Evolutionary conservation across 192 early-diverging fungal genomes (phyloP), one percentile per base, ranked within the genome.

Genomic region (Irineochytrium annulatum): DNA sequence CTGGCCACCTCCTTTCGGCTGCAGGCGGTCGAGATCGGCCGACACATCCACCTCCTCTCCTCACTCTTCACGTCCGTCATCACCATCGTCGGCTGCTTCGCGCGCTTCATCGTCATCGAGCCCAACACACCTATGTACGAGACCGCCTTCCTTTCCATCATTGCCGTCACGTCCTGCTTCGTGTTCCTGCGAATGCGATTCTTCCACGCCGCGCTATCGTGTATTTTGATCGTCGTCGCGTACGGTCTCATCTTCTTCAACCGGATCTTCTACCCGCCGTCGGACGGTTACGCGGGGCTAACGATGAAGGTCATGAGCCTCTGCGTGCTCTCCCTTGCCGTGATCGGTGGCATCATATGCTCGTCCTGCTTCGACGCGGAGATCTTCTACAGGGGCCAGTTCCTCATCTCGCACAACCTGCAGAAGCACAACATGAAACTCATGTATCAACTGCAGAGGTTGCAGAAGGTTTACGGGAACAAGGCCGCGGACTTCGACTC

Each of bases 401-500:
- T 75, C 48, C 43, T 67, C 19, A 53, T 56, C 22, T 59, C 73
- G 28, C 55, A 70, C 41, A 51, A 45, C 17, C n/a, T 77, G 65
- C 56, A 69, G 16, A 66, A 67, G 59, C 55, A 56, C 46, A 78
- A 78, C 43, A 66, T 65, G 14, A 78, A 78, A 44, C 55, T 78
- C 30, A 72, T 59, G 31, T 67, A 73, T 54, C 77, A 79, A 62
- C 68, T 79, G 8, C 63, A 66, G 41, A 57, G 52, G n/a, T 56
- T 79, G 20, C 70, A 71, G 49, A 79, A 76, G 45, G 57, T 59
- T 1, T 79, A 71, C 59, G 65, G 60, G 6, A 55, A 67, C 32
- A 75, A 77, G 52, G 75, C 45, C 2, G 71, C 63, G 31, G 67
- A 68, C 45, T 54, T 80, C 17, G 74, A 80, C 52, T 77, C 78